These are phyloP conservation scores for Epichloe elymi DNA, from an alignment of 2,329 filamentous ascomycete species.

Conservation along the genomic window DNA sequence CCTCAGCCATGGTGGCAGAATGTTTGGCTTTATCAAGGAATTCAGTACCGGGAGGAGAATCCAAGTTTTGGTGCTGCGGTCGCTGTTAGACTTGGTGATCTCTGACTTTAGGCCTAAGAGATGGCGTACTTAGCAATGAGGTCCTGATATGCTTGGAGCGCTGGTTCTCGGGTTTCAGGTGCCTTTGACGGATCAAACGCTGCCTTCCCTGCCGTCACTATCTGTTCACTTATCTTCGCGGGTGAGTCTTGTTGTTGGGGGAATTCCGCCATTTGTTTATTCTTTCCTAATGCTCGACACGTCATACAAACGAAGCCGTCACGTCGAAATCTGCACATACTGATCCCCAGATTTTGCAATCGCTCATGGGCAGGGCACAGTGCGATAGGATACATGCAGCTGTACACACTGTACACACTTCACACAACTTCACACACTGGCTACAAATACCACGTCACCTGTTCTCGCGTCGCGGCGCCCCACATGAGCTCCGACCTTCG, in stretches of 20 bases:
- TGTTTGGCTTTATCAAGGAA: conserved; percentile 46
- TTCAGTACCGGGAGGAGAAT: conserved; percentile 49
- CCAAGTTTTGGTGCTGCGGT: conserved; percentile 26
- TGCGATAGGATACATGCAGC: not conserved
- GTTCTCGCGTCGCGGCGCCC: conserved; percentile 8
- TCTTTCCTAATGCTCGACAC: not conserved
- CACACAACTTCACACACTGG: not conserved
- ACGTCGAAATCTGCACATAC: not conserved
- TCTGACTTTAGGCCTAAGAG: not conserved
- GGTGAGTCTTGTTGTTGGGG: conserved; percentile 9
- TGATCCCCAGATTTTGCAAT: not conserved
- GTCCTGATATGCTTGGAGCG: conserved; percentile 28
- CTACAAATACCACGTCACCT: conserved; percentile 15
- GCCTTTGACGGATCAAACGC: conserved; percentile 34
- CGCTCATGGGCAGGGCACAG: not conserved
- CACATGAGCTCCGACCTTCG: not conserved
- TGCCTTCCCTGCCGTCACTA: conserved; percentile 29
- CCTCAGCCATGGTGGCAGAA: conserved; percentile 47
- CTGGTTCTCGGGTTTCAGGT: conserved; percentile 19
- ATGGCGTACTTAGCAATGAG: conserved; percentile 33
- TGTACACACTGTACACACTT: not conserved
- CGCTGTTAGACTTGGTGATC: not conserved
- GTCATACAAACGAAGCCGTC: not conserved
- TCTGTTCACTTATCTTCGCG: conserved; percentile 20
- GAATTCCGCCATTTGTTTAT: conserved; percentile 15